Percentiles rank a stretch among this genome's conserved stretches.
phyloP scores from a whole-genome alignment of 2,329 filamentous ascomycete genomes.

The Cladosporium velox region DNA sequence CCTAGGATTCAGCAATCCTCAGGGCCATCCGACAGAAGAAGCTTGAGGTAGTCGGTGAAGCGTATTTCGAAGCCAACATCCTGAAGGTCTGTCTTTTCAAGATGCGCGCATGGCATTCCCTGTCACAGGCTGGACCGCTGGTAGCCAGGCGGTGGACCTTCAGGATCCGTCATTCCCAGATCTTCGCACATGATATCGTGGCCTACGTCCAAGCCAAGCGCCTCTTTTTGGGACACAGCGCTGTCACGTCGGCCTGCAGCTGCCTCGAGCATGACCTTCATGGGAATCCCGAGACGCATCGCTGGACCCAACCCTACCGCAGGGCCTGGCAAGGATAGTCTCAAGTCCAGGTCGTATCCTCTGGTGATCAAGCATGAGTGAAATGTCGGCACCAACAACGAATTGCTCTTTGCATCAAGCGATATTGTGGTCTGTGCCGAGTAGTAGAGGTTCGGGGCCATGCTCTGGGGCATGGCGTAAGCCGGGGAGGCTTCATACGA shows the following conservation, averaged over 20 bases:
- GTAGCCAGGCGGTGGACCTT: background rate
- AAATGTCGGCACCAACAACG: background rate
- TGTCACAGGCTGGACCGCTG: background rate
- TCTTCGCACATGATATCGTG: background rate
- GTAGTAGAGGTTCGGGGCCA: background rate
- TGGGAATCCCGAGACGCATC: background rate
- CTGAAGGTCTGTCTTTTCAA: background rate
- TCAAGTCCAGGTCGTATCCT: background rate
- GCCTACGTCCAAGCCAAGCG: background rate
- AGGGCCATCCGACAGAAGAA: no score
- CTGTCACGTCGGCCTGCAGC: background rate
- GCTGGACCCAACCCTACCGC: background rate
- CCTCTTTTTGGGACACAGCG: background rate
- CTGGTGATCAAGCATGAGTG: slow-evolving; percentile 5
- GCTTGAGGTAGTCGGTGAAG: no score
- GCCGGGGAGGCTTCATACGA: background rate
- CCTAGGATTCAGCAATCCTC: no score
- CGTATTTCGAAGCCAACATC: background rate
- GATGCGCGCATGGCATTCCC: background rate
- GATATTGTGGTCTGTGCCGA: background rate
- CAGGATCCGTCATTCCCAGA: background rate
- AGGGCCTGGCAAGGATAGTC: background rate
- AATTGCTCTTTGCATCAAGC: background rate
- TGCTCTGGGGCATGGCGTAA: background rate
- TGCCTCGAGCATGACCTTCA: background rate